Conservation (phyloP, 202 grass and related monocot species). For the Thinopyrum obtusiflorum region DNA sequence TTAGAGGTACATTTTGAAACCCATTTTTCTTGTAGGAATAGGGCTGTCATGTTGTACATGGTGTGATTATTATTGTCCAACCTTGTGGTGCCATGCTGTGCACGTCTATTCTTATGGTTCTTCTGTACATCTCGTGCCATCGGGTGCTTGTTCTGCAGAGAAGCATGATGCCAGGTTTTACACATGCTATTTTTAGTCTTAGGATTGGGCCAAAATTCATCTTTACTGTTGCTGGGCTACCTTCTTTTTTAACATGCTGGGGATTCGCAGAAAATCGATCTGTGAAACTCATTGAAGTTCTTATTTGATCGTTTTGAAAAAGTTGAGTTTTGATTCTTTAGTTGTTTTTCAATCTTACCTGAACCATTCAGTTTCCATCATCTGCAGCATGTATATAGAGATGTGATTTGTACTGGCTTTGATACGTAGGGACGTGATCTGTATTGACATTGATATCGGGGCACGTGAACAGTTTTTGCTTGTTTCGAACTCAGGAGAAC, state of each 20-base stretch:
- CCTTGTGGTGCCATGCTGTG: slow-evolving; percentile 39
- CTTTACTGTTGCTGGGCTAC: background rate
- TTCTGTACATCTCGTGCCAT: background rate
- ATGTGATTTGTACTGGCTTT: background rate
- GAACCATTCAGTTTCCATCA: background rate
- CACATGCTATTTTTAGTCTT: too few species aligned
- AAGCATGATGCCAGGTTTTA: background rate
- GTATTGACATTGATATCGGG: too few species aligned
- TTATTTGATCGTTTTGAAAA: too few species aligned
- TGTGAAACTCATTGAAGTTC: background rate
- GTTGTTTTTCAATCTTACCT: background rate
- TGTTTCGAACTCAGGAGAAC: too few species aligned
- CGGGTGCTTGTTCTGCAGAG: background rate
- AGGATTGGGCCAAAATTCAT: background rate
- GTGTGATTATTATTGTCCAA: slow-evolving; percentile 52
- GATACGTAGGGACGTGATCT: background rate
- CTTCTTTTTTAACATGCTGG: background rate
- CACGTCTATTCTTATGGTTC: slow-evolving; percentile 26
- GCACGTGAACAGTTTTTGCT: too few species aligned
- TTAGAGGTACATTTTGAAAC: slow-evolving; percentile 33
- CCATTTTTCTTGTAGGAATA: slow-evolving; percentile 39
- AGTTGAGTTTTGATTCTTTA: background rate
- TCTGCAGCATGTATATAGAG: background rate
- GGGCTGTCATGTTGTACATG: slow-evolving; percentile 63
- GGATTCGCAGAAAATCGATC: background rate